Percentiles rank a stretch among this genome's conserved stretches.
These are phyloP conservation scores for Petrea volubilis DNA, from an alignment of 257 asterid species.

Conservation along the genomic window DNA sequence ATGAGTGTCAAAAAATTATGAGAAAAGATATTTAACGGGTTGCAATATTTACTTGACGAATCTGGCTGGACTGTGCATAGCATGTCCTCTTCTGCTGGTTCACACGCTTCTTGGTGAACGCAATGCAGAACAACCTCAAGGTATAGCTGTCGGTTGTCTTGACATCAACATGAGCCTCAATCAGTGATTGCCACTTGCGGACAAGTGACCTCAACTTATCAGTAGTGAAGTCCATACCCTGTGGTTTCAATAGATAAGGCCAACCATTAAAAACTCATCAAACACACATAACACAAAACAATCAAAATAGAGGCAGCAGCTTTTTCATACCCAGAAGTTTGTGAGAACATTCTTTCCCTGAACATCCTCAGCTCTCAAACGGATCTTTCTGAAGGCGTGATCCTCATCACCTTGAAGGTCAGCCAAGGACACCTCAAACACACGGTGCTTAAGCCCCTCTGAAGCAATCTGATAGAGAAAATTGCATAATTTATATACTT, in stretches of 20 bases:
- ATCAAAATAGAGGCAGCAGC: background rate
- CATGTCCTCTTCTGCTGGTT: conserved; percentile 94
- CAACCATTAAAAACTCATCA: background rate
- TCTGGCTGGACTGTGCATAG: conserved; percentile 83
- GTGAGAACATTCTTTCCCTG: conserved; percentile 58
- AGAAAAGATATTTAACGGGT: background rate
- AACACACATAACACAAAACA: background rate
- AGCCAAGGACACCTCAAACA: conserved; percentile 68
- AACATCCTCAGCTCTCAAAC: conserved; percentile 67
- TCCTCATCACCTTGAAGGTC: conserved; percentile 72
- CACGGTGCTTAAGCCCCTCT: conserved; percentile 72
- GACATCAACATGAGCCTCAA: conserved; percentile 90
- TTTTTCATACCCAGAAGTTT: conserved; percentile 46
- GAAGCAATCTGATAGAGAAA: conserved; percentile 38
- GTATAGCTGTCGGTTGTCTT: conserved; percentile 73
- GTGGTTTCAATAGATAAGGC: background rate
- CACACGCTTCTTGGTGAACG: conserved; percentile 79
- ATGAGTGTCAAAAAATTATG: background rate
- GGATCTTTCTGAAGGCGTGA: conserved; percentile 65
- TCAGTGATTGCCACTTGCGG: conserved; percentile 70
- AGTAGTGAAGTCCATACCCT: conserved; percentile 85
- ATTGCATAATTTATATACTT: background rate
- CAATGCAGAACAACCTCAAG: conserved; percentile 80
- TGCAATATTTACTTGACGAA: conserved; percentile 54
- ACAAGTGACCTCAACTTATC: conserved; percentile 84